Evolutionary conservation across 1,284 basidiomycete species (phyloP).

Genomic region (Hypsizygus ulmarius): DNA sequence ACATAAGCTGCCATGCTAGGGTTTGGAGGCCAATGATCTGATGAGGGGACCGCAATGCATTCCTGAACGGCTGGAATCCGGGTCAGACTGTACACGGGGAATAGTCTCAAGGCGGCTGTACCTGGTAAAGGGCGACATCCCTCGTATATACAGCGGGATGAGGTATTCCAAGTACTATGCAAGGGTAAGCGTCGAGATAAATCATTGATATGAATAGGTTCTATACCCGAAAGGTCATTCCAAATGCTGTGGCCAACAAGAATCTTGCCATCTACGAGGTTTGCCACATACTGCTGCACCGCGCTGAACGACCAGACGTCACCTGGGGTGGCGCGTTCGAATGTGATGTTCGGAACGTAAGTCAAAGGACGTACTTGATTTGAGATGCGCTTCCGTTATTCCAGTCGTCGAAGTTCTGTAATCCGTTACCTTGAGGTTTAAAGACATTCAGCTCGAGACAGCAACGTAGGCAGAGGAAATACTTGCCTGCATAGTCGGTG

Average conservation of each 20-base stretch:
- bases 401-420: constrained; percentile 73
- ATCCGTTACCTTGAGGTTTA: constrained; percentile 51
- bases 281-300: constrained; percentile 64
- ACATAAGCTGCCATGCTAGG: constrained; percentile 77
- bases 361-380: constrained; percentile 38
- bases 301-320: constrained; percentile 52
- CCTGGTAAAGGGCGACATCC: constrained; percentile 75
- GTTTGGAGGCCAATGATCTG: constrained; percentile 72
- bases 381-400: constrained; percentile 55
- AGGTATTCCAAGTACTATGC: constrained; percentile 72
- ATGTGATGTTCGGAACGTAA: constrained; percentile 7
- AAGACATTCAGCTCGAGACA: background rate
- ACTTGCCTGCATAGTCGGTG: constrained; percentile 54
- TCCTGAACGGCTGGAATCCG: constrained; percentile 58
- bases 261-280: constrained; percentile 61
- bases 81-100: constrained; percentile 10
- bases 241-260: constrained; percentile 74
- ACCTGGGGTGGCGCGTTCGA: constrained; percentile 31
- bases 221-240: constrained; percentile 71
- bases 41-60: constrained; percentile 59
- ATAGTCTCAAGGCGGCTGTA: constrained; percentile 24
- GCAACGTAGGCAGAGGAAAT: background rate
- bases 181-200: constrained; percentile 1
- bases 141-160: constrained; percentile 78
- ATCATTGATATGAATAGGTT: constrained; percentile 2